Evolutionary conservation across 2,329 filamentous ascomycete genomes (phyloP).

Genomic region (Claviceps maximensis): DNA sequence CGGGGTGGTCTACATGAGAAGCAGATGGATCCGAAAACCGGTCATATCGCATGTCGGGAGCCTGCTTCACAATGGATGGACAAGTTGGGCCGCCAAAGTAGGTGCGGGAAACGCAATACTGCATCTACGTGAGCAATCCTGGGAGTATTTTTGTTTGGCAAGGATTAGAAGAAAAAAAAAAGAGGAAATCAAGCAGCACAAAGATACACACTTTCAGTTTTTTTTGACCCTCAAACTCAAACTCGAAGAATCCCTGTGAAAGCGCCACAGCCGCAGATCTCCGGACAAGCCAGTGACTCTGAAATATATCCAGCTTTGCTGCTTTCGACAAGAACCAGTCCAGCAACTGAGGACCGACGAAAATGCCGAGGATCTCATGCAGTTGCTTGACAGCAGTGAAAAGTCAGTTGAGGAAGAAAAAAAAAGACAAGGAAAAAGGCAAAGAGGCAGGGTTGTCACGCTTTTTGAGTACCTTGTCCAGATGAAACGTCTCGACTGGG

Average conservation of each 20-base stretch:
- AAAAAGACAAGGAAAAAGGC: neutral
- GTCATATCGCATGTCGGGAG: neutral
- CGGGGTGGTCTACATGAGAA: neutral
- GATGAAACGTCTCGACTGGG: neutral
- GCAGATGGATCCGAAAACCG: neutral
- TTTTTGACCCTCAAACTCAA: neutral
- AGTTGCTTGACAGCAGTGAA: neutral
- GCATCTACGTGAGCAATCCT: neutral
- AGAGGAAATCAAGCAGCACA: no score
- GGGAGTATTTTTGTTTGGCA: neutral
- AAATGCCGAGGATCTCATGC: neutral
- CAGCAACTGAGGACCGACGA: neutral
- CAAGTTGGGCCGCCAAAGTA: neutral
- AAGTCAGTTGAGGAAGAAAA: neutral
- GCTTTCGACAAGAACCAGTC: slow-evolving; percentile 2
- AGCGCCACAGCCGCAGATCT: slow-evolving; percentile 11
- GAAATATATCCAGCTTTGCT: neutral
- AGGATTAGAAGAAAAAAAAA: no score
- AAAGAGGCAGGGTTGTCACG: neutral
- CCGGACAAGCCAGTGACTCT: slow-evolving; percentile 12
- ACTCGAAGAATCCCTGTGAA: slow-evolving; percentile 7
- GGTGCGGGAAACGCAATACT: neutral
- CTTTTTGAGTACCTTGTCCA: neutral
- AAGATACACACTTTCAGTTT: no score
- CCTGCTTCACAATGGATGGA: neutral